phyloP scores from a whole-genome alignment of 2,329 filamentous ascomycete genomes.

The Botrytis hyacinthi region DNA sequence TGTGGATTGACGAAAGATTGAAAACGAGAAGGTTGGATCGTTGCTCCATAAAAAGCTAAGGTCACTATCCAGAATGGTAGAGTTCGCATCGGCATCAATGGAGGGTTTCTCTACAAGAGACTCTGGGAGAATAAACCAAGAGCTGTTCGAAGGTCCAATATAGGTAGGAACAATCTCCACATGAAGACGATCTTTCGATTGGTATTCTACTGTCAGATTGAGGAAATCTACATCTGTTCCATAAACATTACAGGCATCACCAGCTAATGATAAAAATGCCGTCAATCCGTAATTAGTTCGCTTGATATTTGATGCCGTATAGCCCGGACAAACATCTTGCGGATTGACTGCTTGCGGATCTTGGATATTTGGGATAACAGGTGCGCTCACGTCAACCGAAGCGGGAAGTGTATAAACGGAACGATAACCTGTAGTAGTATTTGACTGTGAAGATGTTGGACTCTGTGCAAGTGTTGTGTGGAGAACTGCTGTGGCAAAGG shows the following conservation, averaged over 20 bases:
- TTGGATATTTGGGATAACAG: slow-evolving; percentile 59
- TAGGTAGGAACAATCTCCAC: slow-evolving; percentile 68
- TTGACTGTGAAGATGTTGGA: slow-evolving; percentile 22
- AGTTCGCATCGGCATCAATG: slow-evolving; percentile 42
- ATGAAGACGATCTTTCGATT: slow-evolving; percentile 63
- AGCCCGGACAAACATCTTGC: slow-evolving; percentile 60
- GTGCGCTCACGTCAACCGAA: slow-evolving; percentile 45
- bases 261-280: slow-evolving; percentile 68
- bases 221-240: slow-evolving; percentile 70
- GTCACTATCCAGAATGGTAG: slow-evolving; percentile 50
- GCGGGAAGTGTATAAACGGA: slow-evolving; percentile 48
- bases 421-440: slow-evolving; percentile 27
- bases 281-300: slow-evolving; percentile 56
- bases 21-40: slow-evolving; percentile 65
- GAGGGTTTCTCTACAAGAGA: slow-evolving; percentile 48
- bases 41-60: slow-evolving; percentile 54
- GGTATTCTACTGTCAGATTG: slow-evolving; percentile 65
- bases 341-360: slow-evolving; percentile 61
- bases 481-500: slow-evolving; percentile 22
- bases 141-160: slow-evolving; percentile 58
- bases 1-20: slow-evolving; percentile 56
- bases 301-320: slow-evolving; percentile 60
- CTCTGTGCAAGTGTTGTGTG: slow-evolving; percentile 24
- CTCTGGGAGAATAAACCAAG: slow-evolving; percentile 66
- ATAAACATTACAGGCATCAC: slow-evolving; percentile 71